Conservation (phyloP, 2,329 filamentous ascomycete genomes). For the Capronia epimyces region DNA sequence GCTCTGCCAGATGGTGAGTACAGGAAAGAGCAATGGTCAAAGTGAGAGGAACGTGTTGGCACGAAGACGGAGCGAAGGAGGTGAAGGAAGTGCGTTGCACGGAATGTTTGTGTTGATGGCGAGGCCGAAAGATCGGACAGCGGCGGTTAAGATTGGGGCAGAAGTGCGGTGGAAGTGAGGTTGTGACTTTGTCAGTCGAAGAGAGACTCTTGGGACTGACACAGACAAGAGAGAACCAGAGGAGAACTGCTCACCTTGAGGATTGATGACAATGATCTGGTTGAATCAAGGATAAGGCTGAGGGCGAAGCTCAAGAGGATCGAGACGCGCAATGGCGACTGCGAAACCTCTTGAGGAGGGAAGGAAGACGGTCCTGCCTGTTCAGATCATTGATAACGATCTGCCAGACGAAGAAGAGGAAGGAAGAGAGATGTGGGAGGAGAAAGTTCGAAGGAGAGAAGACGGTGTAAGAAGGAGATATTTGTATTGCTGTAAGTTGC, state of each 20-base stretch:
- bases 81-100: not conserved
- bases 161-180: not conserved
- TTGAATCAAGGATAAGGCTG: not conserved
- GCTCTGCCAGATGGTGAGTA: not conserved
- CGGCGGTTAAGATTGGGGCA: not conserved
- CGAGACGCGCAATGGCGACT: not conserved
- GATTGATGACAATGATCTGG: not conserved
- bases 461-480: not conserved
- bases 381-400: not conserved
- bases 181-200: not conserved
- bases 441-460: not conserved
- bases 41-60: not conserved
- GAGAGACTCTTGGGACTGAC: not conserved
- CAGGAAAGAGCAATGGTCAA: not conserved
- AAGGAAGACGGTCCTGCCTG: not conserved
- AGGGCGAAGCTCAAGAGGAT: not conserved
- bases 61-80: not conserved
- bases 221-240: not conserved
- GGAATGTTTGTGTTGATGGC: not conserved
- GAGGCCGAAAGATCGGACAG: not conserved
- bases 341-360: not conserved
- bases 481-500: not conserved
- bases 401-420: not conserved
- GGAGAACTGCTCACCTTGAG: not conserved
- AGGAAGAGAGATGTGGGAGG: not conserved